Conservation (phyloP, 2,329 filamentous ascomycete genomes). For the Waltergamsia citrina region DNA sequence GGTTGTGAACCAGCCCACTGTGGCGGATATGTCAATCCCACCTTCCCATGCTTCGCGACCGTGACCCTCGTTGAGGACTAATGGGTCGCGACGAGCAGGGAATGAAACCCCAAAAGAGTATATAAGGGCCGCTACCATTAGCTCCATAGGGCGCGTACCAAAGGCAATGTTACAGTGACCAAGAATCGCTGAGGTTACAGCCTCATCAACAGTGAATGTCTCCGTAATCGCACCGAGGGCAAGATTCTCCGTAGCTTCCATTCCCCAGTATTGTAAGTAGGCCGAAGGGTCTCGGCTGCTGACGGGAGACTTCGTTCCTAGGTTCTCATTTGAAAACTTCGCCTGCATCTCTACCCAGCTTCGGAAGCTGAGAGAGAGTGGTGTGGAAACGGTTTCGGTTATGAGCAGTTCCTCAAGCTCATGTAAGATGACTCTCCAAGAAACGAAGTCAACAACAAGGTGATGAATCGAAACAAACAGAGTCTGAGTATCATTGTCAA, state of each 20-base stretch:
- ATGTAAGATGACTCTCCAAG: constrained; percentile 32
- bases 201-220: constrained; percentile 3
- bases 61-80: constrained; percentile 29
- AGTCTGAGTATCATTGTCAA: constrained; percentile 8
- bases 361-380: constrained; percentile 25
- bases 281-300: no score
- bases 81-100: constrained; percentile 13
- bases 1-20: constrained; percentile 36
- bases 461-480: constrained; percentile 26
- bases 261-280: constrained; percentile 10
- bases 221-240: constrained; percentile 4
- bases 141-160: constrained; percentile 24
- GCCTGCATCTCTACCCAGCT: constrained; percentile 10
- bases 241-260: constrained; percentile 6
- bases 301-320: no score
- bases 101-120: constrained; percentile 24
- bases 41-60: constrained; percentile 25
- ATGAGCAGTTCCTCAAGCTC: constrained; percentile 30
- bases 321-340: neutral
- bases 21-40: constrained; percentile 22
- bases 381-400: constrained; percentile 9
- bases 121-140: constrained; percentile 23
- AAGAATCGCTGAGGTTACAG: constrained; percentile 5
- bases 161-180: constrained; percentile 12
- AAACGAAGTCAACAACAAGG: constrained; percentile 33